A percentile compares a stretch with the other conserved stretches of the same genome.
phyloP scores from a whole-genome alignment of 2,329 filamentous ascomycete genomes.

The Geoglossum cookeanum region DNA sequence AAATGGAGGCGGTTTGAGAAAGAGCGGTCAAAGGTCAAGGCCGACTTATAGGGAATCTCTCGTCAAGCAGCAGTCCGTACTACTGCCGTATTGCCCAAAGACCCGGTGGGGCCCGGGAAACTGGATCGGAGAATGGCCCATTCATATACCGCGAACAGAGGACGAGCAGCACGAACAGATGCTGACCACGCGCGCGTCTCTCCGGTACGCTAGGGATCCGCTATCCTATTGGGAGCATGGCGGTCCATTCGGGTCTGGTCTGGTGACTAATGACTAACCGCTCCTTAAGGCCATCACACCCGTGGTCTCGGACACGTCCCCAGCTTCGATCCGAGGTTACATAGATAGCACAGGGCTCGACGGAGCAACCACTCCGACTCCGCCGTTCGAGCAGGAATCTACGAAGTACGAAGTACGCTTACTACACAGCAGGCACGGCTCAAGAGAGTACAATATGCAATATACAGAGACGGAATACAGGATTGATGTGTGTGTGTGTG shows the following conservation, averaged over 20 bases:
- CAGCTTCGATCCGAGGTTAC: not conserved
- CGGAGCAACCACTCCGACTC: not conserved
- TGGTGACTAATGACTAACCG: not conserved
- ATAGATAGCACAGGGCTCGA: not conserved
- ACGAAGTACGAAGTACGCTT: too few relatives aligned
- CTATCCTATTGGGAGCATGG: not conserved
- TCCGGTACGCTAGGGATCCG: not conserved
- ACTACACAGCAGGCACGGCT: too few relatives aligned
- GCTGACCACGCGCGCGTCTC: not conserved
- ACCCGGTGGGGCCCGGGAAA: not conserved
- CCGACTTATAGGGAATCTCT: not conserved
- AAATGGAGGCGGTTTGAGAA: not conserved
- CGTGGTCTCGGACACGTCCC: not conserved
- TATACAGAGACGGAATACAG: too few relatives aligned
- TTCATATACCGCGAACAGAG: not conserved
- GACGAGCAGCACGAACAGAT: not conserved
- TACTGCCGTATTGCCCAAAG: not conserved
- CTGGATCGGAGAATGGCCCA: not conserved
- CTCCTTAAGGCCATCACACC: too few relatives aligned
- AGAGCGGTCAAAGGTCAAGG: not conserved
- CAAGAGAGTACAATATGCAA: too few relatives aligned
- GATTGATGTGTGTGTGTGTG: too few relatives aligned
- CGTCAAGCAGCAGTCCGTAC: not conserved
- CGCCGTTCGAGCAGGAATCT: not conserved
- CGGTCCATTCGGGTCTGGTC: not conserved